Conservation (phyloP, 2,329 filamentous ascomycete genomes). For the Tolypocladium nubicola region DNA sequence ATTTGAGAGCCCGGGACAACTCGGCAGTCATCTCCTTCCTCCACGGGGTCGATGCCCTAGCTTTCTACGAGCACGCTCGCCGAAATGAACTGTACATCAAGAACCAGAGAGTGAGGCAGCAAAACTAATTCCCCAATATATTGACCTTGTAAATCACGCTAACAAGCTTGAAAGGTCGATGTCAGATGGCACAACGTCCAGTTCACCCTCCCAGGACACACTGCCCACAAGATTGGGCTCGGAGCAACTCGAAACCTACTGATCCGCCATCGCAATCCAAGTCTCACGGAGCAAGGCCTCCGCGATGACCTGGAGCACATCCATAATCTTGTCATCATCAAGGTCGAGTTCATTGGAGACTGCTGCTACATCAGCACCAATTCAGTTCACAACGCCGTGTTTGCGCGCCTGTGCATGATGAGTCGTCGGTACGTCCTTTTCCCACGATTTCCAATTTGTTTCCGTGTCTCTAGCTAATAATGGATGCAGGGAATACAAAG, state of each 20-base stretch:
- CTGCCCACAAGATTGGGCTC: constrained; percentile 50
- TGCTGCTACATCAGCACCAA: constrained; percentile 65
- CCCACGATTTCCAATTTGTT: not conserved
- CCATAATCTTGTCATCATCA: constrained; percentile 63
- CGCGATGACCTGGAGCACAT: constrained; percentile 73
- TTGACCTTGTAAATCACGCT: too few species aligned
- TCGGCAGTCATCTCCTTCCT: constrained; percentile 61
- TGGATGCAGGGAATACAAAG: constrained; percentile 49
- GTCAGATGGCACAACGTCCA: constrained; percentile 63
- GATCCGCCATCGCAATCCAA: constrained; percentile 46
- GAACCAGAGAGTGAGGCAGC: constrained; percentile 40
- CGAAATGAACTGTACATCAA: constrained; percentile 58
- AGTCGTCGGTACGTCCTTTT: constrained; percentile 34
- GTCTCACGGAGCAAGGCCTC: constrained; percentile 52
- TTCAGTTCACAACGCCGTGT: constrained; percentile 64
- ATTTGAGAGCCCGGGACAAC: constrained; percentile 47
- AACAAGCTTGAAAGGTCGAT: constrained; percentile 42
- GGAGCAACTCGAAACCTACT: constrained; percentile 69
- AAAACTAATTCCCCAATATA: too few species aligned
- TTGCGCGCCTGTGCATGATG: constrained; percentile 71
- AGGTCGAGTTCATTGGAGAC: constrained; percentile 45
- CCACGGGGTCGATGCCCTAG: constrained; percentile 46
- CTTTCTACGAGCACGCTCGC: constrained; percentile 55
- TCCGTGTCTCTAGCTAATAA: too few species aligned
- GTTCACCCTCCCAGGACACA: constrained; percentile 51